These are phyloP conservation scores for Sophora flavescens DNA, from an alignment of 306 rosid genomes.

Conservation along the genomic window DNA sequence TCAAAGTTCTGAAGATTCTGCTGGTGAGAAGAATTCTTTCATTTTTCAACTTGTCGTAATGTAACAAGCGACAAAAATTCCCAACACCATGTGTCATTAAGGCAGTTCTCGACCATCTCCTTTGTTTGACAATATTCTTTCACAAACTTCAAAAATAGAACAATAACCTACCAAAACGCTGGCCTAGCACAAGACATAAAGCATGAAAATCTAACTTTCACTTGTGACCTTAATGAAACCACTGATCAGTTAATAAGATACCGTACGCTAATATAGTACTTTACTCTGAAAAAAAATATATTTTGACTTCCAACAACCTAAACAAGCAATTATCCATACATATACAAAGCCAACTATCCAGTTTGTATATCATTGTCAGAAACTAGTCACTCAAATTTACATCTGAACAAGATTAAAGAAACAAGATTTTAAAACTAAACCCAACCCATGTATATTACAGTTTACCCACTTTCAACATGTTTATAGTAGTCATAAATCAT, in stretches of 20 bases:
- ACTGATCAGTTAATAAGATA: background rate
- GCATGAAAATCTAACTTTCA: background rate
- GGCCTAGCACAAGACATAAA: background rate
- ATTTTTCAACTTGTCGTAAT: background rate
- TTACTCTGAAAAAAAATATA: background rate
- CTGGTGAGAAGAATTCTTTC: background rate
- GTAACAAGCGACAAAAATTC: background rate
- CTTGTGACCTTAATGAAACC: background rate
- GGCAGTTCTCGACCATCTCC: background rate
- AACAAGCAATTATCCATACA: constrained; percentile 11
- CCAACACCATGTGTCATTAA: background rate
- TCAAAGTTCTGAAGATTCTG: background rate
- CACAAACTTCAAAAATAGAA: constrained; percentile 12
- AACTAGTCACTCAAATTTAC: background rate
- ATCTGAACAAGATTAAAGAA: background rate
- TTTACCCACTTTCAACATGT: background rate
- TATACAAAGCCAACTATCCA: background rate
- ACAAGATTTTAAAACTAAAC: background rate
- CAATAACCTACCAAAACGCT: background rate
- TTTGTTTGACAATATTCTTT: background rate
- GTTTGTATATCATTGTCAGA: background rate
- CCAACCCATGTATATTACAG: background rate
- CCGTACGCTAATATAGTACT: background rate
- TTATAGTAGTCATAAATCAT: background rate
- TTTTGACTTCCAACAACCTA: constrained; percentile 7